Conservation (phyloP, 371 early-diverging fungal species). For the Zancudomyces culisetae region DNA sequence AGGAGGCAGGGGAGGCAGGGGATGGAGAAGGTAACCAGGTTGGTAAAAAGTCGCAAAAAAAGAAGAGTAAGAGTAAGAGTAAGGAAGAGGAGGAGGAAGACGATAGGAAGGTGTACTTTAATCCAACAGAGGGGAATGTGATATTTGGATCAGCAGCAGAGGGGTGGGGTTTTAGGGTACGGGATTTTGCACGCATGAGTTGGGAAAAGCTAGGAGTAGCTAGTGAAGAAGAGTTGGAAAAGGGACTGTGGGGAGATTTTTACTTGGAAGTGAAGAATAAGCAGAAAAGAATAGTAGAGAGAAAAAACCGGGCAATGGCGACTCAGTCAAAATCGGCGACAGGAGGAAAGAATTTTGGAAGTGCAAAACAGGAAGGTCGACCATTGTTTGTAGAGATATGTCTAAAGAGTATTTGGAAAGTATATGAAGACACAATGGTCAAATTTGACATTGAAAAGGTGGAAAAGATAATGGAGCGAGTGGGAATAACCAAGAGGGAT, state of each 20-base stretch:
- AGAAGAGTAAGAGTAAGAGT: conserved; percentile 66
- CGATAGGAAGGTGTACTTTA: conserved; percentile 82
- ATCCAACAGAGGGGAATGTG: conserved; percentile 88
- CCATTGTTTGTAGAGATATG: conserved; percentile 94
- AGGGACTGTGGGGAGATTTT: conserved; percentile 87
- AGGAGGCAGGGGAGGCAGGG: conserved; percentile 7
- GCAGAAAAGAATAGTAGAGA: conserved; percentile 67
- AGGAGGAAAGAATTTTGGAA: conserved; percentile 12
- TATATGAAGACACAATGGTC: conserved; percentile 67
- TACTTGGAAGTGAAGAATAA: conserved; percentile 80
- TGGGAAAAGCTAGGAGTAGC: conserved; percentile 67
- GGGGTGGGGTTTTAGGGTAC: conserved; percentile 94
- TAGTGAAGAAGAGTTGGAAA: conserved; percentile 14
- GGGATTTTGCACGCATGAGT: conserved; percentile 82
- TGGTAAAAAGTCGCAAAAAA: conserved; percentile 36
- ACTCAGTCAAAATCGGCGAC: too few relatives aligned
- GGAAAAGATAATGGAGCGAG: conserved; percentile 74
- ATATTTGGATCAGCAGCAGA: conserved; percentile 88
- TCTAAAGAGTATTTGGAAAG: conserved; percentile 85
- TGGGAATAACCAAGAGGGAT: conserved; percentile 70
- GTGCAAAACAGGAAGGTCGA: conserved; percentile 60
- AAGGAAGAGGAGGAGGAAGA: conserved; percentile 53
- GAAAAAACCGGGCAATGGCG: conserved; percentile 38
- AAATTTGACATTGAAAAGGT: conserved; percentile 62
- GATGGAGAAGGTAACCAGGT: conserved; percentile 25